Percentiles rank a stretch among this genome's conserved stretches.
phyloP scores from a whole-genome alignment of 495 filamentous ascomycete genomes.

The Talaromyces borbonicus region DNA sequence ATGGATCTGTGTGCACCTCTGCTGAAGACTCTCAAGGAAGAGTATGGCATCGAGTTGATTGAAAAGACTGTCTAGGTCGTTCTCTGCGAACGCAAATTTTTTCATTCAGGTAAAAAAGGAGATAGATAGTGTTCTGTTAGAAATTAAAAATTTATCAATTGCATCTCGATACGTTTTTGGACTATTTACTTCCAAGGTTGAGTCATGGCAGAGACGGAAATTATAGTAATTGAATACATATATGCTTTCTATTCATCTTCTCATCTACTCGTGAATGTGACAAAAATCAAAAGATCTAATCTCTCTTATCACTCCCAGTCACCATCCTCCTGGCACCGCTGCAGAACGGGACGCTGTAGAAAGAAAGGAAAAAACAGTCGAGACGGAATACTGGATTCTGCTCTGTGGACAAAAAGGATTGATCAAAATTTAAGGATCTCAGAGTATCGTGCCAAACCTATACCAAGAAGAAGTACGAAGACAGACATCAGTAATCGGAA shows the following conservation, averaged over 20 bases:
- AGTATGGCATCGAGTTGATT: conserved; percentile 45
- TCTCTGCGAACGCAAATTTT: too few species aligned
- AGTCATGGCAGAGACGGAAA: neutral
- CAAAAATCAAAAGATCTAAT: neutral
- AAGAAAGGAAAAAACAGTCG: neutral
- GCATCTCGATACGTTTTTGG: too few species aligned
- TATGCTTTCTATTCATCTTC: neutral
- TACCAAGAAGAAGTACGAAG: conserved; percentile 30
- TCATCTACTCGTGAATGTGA: conserved; percentile 1
- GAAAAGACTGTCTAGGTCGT: conserved; percentile 30
- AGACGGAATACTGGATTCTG: neutral
- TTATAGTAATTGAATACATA: neutral
- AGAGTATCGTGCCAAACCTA: conserved; percentile 47
- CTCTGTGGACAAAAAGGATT: neutral
- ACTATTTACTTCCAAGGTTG: too few species aligned
- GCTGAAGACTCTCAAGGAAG: conserved; percentile 55
- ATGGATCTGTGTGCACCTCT: conserved; percentile 58
- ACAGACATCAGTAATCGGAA: conserved; percentile 31
- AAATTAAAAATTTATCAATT: too few species aligned
- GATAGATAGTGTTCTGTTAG: too few species aligned
- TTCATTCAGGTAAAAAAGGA: too few species aligned
- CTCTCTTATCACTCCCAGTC: neutral
- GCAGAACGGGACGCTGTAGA: too few species aligned
- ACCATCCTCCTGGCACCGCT: neutral
- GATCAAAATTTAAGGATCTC: conserved; percentile 21